Conservation (phyloP, 148 eudicot genomes). For the Talinum fruticosum region DNA sequence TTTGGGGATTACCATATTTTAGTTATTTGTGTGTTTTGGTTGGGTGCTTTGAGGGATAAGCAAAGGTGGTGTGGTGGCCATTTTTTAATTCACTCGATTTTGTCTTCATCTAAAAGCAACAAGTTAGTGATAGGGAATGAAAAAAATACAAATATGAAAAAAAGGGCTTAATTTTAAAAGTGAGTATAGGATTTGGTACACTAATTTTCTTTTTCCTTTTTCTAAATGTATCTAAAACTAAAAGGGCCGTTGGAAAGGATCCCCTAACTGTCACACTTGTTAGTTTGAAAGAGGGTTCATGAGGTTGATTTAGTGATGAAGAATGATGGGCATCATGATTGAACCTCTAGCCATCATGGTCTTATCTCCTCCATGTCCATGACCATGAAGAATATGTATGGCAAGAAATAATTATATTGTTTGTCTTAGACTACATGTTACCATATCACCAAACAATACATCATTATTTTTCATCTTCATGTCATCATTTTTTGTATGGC, state of each 20-base stretch:
- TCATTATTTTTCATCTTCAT: conserved; percentile 25
- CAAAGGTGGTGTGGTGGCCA: conserved; percentile 67
- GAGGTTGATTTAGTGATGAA: conserved; percentile 10
- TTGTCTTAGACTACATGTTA: conserved; percentile 43
- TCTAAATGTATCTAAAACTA: not conserved
- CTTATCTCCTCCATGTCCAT: not conserved
- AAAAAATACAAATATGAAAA: too few species aligned
- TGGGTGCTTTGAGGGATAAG: conserved; percentile 77
- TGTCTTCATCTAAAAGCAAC: conserved; percentile 61
- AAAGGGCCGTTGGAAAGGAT: conserved; percentile 11
- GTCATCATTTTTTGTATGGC: not conserved
- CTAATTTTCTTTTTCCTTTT: not conserved
- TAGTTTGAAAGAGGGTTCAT: not conserved
- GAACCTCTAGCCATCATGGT: not conserved
- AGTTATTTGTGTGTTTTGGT: conserved; percentile 22
- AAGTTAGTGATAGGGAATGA: not conserved
- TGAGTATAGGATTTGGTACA: conserved; percentile 18
- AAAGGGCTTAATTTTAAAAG: too few species aligned
- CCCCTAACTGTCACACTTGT: conserved; percentile 27
- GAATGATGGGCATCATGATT: conserved; percentile 22
- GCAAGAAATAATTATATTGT: conserved; percentile 17
- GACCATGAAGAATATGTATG: not conserved
- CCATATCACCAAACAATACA: conserved; percentile 26
- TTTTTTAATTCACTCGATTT: conserved; percentile 32
- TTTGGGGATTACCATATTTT: conserved; percentile 2